Conservation (phyloP, 169 alveolate genomes). For the Ichthyophthirius multifiliis region DNA sequence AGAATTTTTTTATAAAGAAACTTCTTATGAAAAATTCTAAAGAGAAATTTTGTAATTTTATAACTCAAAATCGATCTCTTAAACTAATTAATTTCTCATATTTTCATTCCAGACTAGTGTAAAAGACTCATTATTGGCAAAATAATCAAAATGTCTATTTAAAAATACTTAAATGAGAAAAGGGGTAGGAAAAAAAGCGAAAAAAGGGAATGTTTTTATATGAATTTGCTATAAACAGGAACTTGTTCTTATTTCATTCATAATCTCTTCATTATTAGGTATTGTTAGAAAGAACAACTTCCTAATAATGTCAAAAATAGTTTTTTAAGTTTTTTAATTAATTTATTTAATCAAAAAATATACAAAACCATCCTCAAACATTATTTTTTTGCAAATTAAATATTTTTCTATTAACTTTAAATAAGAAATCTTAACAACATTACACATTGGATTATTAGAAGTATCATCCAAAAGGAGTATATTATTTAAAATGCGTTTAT, state of each 20-base stretch:
- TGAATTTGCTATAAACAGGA: background rate
- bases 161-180: too few species aligned
- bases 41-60: too few species aligned
- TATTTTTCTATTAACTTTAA: background rate
- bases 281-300: background rate
- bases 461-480: background rate
- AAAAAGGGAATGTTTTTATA: background rate
- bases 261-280: background rate
- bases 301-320: background rate
- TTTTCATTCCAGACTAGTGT: too few species aligned
- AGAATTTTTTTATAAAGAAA: too few species aligned
- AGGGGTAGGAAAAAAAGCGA: background rate
- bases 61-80: too few species aligned
- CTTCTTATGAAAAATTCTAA: too few species aligned
- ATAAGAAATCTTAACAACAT: background rate
- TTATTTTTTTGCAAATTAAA: background rate
- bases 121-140: too few species aligned
- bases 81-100: too few species aligned
- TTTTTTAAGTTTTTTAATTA: background rate
- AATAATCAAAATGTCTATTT: too few species aligned
- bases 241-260: background rate
- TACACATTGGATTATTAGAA: background rate
- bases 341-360: background rate
- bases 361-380: background rate
- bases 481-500: background rate